These are phyloP conservation scores for Leptographium radiaticola DNA, from an alignment of 2,329 filamentous ascomycete species.

Conservation along the genomic window DNA sequence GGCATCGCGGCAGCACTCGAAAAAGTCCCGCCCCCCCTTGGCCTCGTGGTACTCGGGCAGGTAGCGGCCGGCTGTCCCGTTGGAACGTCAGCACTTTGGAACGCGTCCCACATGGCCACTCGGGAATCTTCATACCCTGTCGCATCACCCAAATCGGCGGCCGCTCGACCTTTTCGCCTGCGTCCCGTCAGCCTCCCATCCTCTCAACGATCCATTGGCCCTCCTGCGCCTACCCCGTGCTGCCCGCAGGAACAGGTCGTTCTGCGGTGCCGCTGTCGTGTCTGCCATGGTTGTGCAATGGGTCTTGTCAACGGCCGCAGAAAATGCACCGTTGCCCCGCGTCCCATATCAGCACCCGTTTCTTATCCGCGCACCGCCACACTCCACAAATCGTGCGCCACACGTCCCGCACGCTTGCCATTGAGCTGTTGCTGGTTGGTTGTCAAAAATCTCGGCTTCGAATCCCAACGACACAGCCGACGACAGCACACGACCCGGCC, in stretches of 20 bases:
- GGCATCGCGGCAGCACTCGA: conserved; percentile 88
- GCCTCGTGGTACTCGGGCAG: conserved; percentile 95
- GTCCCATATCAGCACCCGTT: no score
- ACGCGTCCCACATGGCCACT: no score
- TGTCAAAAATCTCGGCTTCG: no score
- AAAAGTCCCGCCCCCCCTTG: conserved; percentile 86
- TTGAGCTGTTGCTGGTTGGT: no score
- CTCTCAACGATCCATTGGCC: neutral
- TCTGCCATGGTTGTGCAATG: conserved; percentile 38
- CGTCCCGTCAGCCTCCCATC: neutral
- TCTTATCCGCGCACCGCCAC: no score
- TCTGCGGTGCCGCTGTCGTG: conserved; percentile 77
- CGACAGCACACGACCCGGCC: no score
- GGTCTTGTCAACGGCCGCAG: neutral
- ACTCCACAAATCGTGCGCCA: no score
- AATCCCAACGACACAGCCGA: no score
- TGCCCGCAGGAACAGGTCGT: conserved; percentile 81
- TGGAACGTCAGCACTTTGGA: neutral
- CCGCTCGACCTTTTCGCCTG: conserved; percentile 81
- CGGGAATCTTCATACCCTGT: conserved; percentile 49
- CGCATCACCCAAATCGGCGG: conserved; percentile 99
- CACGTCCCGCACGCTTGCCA: no score
- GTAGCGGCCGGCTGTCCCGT: conserved; percentile 68
- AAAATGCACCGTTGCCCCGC: neutral
- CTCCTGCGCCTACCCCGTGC: conserved; percentile 55